Evolutionary conservation across 176 grass and related monocot genomes (phyloP).

Genomic region (Elaeis guineensis): DNA sequence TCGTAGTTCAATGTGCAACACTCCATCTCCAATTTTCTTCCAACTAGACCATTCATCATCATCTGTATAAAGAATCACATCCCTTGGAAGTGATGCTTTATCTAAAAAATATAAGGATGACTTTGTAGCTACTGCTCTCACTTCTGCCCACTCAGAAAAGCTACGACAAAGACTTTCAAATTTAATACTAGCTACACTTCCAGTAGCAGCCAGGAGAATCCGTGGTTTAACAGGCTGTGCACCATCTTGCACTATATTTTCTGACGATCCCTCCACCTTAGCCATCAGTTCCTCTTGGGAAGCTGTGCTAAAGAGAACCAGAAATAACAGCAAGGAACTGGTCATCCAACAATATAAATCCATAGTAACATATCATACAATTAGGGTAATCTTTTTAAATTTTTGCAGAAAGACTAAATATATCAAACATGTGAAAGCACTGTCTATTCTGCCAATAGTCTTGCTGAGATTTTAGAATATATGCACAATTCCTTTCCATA

Average conservation of each 20-base stretch:
- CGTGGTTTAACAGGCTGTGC: conserved; percentile 39
- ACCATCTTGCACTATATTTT: conserved; percentile 21
- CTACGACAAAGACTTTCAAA: conserved; percentile 72
- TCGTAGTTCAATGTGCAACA: conserved; percentile 82
- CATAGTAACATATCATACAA: too few species aligned
- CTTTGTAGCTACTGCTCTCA: conserved; percentile 61
- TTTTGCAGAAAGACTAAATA: too few species aligned
- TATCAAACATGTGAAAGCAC: too few species aligned
- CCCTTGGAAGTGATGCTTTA: conserved; percentile 41
- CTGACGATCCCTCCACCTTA: conserved; percentile 29
- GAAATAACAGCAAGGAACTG: too few species aligned
- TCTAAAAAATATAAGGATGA: conserved; percentile 75
- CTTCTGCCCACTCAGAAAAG: conserved; percentile 85
- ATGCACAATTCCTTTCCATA: too few species aligned
- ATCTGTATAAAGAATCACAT: conserved; percentile 60
- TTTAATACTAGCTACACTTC: conserved; percentile 92
- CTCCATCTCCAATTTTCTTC: conserved; percentile 90
- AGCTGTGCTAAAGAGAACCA: too few species aligned
- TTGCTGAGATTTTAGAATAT: too few species aligned
- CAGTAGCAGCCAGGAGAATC: conserved; percentile 76
- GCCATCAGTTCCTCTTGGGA: conserved; percentile 25
- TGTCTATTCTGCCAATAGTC: too few species aligned
- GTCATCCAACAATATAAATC: too few species aligned
- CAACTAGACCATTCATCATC: conserved; percentile 88
- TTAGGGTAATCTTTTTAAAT: too few species aligned